Evolutionary conservation across 1,139 yeast genomes (phyloP).

Genomic region (Yamadazyma mexicana): DNA sequence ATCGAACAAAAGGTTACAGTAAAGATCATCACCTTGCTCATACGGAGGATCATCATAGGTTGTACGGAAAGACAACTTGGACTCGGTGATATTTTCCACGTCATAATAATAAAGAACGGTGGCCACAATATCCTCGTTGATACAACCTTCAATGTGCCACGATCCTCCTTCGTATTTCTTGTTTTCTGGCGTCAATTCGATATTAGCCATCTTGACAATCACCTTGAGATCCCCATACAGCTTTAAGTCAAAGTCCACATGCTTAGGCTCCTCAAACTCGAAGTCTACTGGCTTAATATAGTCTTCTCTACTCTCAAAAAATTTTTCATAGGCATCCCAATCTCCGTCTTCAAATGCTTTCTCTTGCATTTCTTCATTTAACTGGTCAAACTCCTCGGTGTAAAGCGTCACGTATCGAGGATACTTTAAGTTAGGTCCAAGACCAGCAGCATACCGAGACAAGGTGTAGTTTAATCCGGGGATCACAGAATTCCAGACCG

Average conservation of each 20-base stretch:
- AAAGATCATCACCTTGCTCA: conserved; percentile 34
- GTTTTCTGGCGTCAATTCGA: conserved; percentile 43
- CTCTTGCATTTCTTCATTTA: no score
- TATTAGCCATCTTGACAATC: conserved; percentile 42
- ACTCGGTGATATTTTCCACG: conserved; percentile 37
- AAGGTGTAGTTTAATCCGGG: conserved; percentile 29
- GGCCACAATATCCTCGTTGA: conserved; percentile 45
- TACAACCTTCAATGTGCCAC: conserved; percentile 49
- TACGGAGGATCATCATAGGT: conserved; percentile 35
- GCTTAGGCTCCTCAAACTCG: conserved; percentile 20
- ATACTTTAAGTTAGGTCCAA: conserved; percentile 15
- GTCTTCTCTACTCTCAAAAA: conserved; percentile 9
- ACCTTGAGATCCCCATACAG: conserved; percentile 29
- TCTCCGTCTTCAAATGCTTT: neutral
- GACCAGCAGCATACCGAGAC: conserved; percentile 22
- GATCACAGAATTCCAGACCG: conserved; percentile 21
- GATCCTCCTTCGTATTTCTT: conserved; percentile 42
- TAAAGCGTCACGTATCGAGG: no score
- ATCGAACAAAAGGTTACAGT: conserved; percentile 27
- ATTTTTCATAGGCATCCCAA: neutral
- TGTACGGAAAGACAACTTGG: conserved; percentile 32
- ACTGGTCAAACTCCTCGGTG: no score
- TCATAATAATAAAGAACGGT: conserved; percentile 46
- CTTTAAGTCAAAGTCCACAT: conserved; percentile 18
- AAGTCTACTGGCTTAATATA: conserved; percentile 10